Base-by-base conservation (phyloP, 1,139 yeast species). In the Spathaspora sp. region DNA sequence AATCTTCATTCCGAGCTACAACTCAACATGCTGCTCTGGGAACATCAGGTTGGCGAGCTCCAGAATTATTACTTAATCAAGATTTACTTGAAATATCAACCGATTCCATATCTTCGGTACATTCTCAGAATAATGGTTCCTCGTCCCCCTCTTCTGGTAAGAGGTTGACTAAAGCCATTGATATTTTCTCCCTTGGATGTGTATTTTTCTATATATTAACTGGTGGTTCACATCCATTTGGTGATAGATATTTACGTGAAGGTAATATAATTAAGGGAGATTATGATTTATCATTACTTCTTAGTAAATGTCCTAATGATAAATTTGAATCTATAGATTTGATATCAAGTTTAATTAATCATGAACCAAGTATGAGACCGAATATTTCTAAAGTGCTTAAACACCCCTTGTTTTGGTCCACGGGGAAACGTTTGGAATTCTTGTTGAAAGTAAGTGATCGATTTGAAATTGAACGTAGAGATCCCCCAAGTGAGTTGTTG, bases 31-130 rank as follows among this genome's bases (percentile, higher is more conserved):
- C 96, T 9, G 96, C 97, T 0, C 72, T 72, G 56, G 99, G 99
- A 2, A 93, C 99, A 0, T 81, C 93, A 7, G 99, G 99, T 1
- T 93, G 99, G 99, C 79, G 98, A 56, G 98, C 99, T 0, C 99
- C 99, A 0, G 99, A 93, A 60, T 70, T 93, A 33, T 67, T 89
- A 38, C 70, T 81, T 42, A 68, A 70, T 48, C 72, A 72, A 38
- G 77, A 72, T 45, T 61, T 69, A 43, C 55, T 62, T 15, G 79
- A 70, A 43, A 68, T 71, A 9, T 68, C 78, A 1, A 74, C 76
- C 0, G 74, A 69, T 36, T 65, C 75, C 1, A 60, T 72, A n/a
- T 66, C 71, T 7, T 66, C 75, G 0, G 50, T 65, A n/a, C 61
- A 63, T 6, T 64, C 44, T 15, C 71, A 7, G 41, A n/a, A 26